Evolutionary conservation across 306 rosid species (phyloP).

Genomic region (Coriaria nepalensis): DNA sequence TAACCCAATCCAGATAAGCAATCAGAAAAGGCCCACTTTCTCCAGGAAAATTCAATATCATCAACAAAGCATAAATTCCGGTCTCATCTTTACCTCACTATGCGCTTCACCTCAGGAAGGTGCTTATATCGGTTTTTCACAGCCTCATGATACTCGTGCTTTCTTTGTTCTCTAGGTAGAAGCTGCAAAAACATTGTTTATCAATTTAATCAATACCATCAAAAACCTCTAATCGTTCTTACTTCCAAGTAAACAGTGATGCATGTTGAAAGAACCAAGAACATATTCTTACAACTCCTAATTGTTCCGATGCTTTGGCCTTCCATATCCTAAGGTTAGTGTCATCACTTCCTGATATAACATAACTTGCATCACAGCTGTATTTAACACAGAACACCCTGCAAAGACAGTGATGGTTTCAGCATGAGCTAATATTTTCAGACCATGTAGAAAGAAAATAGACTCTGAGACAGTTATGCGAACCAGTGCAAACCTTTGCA

Average conservation of each 20-base stretch:
- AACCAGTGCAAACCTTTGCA: constrained; percentile 56
- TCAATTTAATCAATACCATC: too few relatives aligned
- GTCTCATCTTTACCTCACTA: constrained; percentile 38
- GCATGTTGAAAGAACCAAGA: neutral
- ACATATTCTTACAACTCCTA: constrained; percentile 71
- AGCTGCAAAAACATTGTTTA: constrained; percentile 30
- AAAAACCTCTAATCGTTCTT: neutral
- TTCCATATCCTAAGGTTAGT: constrained; percentile 95
- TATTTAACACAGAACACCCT: constrained; percentile 93
- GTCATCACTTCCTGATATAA: constrained; percentile 94
- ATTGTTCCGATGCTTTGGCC: constrained; percentile 89
- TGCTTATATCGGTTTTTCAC: constrained; percentile 71
- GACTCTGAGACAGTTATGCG: neutral
- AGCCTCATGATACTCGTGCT: constrained; percentile 70
- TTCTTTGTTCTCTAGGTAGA: constrained; percentile 83
- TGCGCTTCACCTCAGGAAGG: constrained; percentile 79
- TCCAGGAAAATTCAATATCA: too few relatives aligned
- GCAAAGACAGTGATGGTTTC: constrained; percentile 1
- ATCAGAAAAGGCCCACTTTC: constrained; percentile 1
- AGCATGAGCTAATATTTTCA: too few relatives aligned
- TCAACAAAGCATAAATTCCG: neutral
- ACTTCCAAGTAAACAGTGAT: neutral
- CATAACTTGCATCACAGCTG: constrained; percentile 86
- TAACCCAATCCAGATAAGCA: constrained; percentile 5
- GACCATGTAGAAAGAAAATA: neutral